Conservation (phyloP, 352 stramenopile genomes). For the Pythium scleroteichum region DNA sequence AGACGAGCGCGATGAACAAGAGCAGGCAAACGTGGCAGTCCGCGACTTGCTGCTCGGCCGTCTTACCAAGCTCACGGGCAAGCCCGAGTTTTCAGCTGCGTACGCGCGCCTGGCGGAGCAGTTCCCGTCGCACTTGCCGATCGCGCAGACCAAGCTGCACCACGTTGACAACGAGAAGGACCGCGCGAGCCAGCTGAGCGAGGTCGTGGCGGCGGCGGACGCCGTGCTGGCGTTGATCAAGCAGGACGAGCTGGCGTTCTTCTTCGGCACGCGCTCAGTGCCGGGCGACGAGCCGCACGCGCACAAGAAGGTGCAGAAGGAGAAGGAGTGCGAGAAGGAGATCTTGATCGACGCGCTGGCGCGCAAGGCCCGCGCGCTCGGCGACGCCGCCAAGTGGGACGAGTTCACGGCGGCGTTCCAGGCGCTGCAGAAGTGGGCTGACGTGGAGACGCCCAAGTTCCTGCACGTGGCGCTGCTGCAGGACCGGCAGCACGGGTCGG, state of each 20-base stretch:
- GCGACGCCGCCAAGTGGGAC: constrained; percentile 54
- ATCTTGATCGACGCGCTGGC: constrained; percentile 70
- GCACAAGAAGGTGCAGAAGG: constrained; percentile 75
- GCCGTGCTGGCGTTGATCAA: constrained; percentile 61
- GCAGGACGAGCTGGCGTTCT: constrained; percentile 64
- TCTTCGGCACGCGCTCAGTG: constrained; percentile 70
- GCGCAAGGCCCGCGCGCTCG: constrained; percentile 72
- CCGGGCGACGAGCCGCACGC: constrained; percentile 45
- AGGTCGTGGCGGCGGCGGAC: constrained; percentile 60
- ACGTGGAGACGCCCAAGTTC: constrained; percentile 57
- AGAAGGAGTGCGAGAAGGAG: constrained; percentile 69
- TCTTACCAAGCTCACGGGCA: constrained; percentile 69
- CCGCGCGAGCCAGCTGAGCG: constrained; percentile 39
- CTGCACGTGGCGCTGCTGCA: constrained; percentile 63
- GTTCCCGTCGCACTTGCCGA: constrained; percentile 58
- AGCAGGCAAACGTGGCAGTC: constrained; percentile 69
- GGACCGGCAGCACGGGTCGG: constrained; percentile 48
- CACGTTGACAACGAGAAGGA: constrained; percentile 68
- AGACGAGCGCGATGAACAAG: constrained; percentile 69
- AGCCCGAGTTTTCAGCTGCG: constrained; percentile 55
- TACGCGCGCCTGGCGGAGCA: constrained; percentile 53
- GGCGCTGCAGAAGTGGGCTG: constrained; percentile 74
- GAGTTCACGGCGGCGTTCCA: constrained; percentile 52
- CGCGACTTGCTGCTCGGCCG: constrained; percentile 69
- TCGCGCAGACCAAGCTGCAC: constrained; percentile 70